Percentiles rank a stretch among this genome's conserved stretches.
Evolutionary conservation across 116 monocot species (phyloP).

Genomic region (Posidonia oceanica): DNA sequence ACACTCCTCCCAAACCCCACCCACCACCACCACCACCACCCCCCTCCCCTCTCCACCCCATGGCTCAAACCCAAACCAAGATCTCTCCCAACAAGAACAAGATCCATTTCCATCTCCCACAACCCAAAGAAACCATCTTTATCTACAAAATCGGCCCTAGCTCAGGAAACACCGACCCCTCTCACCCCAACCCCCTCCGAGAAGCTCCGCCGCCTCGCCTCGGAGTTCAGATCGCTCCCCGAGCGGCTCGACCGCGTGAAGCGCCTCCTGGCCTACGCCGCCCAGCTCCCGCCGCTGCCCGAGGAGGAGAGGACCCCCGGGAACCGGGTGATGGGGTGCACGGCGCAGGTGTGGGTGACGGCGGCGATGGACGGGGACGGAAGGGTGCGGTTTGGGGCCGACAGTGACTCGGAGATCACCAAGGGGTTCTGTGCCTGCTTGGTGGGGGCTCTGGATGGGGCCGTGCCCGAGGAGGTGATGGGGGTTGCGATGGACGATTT

Average conservation of each 20-base stretch:
- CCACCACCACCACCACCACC: background rate
- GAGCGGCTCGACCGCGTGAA: conserved; percentile 70
- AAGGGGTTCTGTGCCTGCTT: conserved; percentile 78
- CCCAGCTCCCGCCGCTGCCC: conserved; percentile 34
- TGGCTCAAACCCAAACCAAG: background rate
- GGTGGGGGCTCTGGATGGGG: conserved; percentile 57
- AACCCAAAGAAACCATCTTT: background rate
- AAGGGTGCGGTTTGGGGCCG: conserved; percentile 64
- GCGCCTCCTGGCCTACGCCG: conserved; percentile 63
- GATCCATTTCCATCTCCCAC: background rate
- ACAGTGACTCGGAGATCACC: conserved; percentile 90
- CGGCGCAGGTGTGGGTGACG: conserved; percentile 79
- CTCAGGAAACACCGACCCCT: conserved; percentile 15
- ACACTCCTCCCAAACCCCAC: background rate
- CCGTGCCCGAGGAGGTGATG: conserved; percentile 66
- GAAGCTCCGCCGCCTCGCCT: conserved; percentile 37
- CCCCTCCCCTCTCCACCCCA: background rate
- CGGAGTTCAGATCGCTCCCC: conserved; percentile 53
- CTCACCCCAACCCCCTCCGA: conserved; percentile 11
- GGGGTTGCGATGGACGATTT: conserved; percentile 54
- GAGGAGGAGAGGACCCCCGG: conserved; percentile 25
- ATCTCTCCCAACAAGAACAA: background rate
- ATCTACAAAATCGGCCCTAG: conserved; percentile 10
- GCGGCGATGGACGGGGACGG: conserved; percentile 28
- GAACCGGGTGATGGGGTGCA: conserved; percentile 93